Base-by-base conservation (phyloP, 768 basidiomycete species). In the Pleurotus sapidus region DNA sequence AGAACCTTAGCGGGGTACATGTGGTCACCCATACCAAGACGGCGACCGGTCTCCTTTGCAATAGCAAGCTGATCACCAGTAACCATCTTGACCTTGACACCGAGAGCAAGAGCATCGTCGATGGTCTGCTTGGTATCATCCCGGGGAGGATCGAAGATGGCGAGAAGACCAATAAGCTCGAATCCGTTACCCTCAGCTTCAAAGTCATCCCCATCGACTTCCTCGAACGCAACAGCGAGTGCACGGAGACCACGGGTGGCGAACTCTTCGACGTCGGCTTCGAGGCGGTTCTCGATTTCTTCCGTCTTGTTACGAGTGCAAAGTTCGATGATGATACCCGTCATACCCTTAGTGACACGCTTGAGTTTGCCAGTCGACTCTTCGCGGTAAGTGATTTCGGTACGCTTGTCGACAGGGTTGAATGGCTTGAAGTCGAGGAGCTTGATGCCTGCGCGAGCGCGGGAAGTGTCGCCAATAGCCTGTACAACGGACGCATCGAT, bases 41-140 rank as follows among this genome's bases (percentile, higher is more conserved):
- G 92, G 72, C 96, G 91, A 59, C 96, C 96, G 60, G 96, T 98
- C 75, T 98, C 96, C 84, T 98, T 98, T 38, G 96, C 96, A 65
- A 98, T 98, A 63, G 96, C 96, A 69, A 98, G 93, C 79, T 98
- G 96, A 72, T 98, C 96, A 81, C 96, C 96, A n/a, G 96, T 98
- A 60, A 98, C 96, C 96, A 98, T 98, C 89, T 98, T 98, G 72
- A 98, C 95, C 71, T 88, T 90, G 66, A 98, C 95, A 73, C 96
- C 96, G 69, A 98, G 93, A 57, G 88, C 88, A 57, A 94, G 79
- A 54, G 96, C 95, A 72, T 98, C 95, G 67, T 98, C 95, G 69
- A 98, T 98, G 17, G 96, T 98, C 77, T 97, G 92, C 80, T 98
- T 97, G 74, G 96, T 98, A 70, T 98, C 96, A 1, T 91, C 90